These are phyloP conservation scores for Gentiana straminea DNA, from an alignment of 257 asterid genomes.

Conservation along the genomic window DNA sequence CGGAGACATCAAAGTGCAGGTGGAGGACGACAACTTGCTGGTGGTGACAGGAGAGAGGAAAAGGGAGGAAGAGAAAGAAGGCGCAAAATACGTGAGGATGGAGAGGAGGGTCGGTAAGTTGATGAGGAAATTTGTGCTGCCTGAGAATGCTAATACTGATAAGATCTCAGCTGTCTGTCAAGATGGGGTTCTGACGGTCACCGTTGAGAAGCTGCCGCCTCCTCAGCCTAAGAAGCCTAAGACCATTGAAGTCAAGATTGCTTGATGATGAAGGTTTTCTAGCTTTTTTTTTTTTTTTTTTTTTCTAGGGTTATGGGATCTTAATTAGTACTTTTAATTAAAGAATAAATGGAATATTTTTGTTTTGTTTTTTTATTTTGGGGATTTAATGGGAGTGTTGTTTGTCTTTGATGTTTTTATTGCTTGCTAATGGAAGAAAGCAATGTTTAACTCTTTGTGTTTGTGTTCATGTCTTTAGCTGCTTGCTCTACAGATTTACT, in stretches of 20 bases:
- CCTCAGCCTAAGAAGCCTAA: conserved; percentile 81
- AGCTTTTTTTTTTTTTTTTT: too few relatives aligned
- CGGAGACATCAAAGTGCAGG: conserved; percentile 61
- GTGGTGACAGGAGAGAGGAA: conserved; percentile 55
- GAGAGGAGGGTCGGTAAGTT: conserved; percentile 63
- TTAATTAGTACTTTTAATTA: too few relatives aligned
- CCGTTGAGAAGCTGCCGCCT: conserved; percentile 73
- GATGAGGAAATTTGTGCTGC: conserved; percentile 70
- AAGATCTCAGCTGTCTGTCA: conserved; percentile 54
- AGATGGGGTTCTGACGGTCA: conserved; percentile 71
- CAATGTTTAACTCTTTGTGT: too few relatives aligned
- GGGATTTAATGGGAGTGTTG: too few relatives aligned
- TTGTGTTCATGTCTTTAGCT: too few relatives aligned
- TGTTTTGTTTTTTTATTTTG: too few relatives aligned
- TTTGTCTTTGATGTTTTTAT: too few relatives aligned
- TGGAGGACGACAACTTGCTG: conserved; percentile 56
- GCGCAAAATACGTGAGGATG: conserved; percentile 48
- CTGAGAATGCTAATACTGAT: conserved; percentile 61
- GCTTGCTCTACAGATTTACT: too few relatives aligned
- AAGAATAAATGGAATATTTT: too few relatives aligned
- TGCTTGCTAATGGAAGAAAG: too few relatives aligned
- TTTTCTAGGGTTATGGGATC: too few relatives aligned
- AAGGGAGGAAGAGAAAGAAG: conserved; percentile 47
- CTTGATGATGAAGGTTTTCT: conserved; percentile 9
- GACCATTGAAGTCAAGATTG: conserved; percentile 60